A percentile compares a stretch with the other conserved stretches of the same genome.
Evolutionary conservation across 305 asterid species (phyloP).

Genomic region (Solanum hybrid): DNA sequence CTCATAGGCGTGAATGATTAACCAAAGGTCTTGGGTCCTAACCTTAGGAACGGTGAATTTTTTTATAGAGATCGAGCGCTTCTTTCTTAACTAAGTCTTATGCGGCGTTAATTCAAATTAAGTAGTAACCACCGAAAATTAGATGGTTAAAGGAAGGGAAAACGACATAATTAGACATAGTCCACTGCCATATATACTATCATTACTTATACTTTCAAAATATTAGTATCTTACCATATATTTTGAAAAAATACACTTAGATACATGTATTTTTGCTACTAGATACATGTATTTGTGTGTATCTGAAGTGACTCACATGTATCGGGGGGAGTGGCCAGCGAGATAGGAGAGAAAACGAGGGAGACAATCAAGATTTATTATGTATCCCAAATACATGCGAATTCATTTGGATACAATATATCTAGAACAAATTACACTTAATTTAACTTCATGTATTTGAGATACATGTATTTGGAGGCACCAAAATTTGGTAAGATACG

Average conservation of each 20-base stretch:
- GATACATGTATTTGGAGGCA: not conserved
- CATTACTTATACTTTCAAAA: too few species aligned
- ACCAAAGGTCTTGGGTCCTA: not conserved
- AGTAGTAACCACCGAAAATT: not conserved
- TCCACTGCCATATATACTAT: not conserved
- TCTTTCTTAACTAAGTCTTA: not conserved
- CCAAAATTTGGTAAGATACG: not conserved
- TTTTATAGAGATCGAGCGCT: not conserved
- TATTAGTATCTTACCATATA: not conserved
- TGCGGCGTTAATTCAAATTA: not conserved
- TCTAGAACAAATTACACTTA: too few species aligned
- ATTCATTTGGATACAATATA: too few species aligned
- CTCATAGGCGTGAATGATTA: not conserved
- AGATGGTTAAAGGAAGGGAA: not conserved
- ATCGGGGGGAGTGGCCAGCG: not conserved
- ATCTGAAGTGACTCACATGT: too few species aligned
- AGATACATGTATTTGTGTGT: not conserved
- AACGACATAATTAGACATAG: not conserved
- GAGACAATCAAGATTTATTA: not conserved
- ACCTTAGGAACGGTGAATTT: not conserved
- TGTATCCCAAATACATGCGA: not conserved
- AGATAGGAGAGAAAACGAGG: not conserved
- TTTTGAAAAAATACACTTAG: too few species aligned
- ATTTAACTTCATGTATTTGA: too few species aligned
- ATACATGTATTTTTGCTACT: too few species aligned